These are phyloP conservation scores for Berkeleyomyces basicola DNA, from an alignment of 2,329 filamentous ascomycete species.

Conservation along the genomic window DNA sequence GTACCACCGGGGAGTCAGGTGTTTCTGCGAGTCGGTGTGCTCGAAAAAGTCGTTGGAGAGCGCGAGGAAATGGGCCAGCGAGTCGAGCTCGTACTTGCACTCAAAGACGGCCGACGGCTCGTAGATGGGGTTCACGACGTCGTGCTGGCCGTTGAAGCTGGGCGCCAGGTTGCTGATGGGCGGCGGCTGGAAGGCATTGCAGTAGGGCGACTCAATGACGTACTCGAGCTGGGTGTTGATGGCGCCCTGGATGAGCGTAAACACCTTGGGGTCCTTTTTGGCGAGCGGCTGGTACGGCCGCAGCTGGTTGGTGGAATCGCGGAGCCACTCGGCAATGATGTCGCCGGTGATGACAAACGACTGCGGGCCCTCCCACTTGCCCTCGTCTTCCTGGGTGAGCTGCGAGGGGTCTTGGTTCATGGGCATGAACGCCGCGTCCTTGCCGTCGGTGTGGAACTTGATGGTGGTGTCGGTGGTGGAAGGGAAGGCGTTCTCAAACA, in stretches of 20 bases:
- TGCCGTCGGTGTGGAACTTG: slow-evolving; percentile 62
- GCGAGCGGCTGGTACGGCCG: slow-evolving; percentile 76
- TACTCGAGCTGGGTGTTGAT: slow-evolving; percentile 95
- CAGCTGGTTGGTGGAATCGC: slow-evolving; percentile 86
- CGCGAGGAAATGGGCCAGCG: slow-evolving; percentile 76
- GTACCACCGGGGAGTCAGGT: slow-evolving; percentile 65
- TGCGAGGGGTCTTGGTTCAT: slow-evolving; percentile 20
- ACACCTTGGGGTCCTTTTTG: slow-evolving; percentile 61
- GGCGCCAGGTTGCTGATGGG: slow-evolving; percentile 59
- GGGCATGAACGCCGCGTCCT: slow-evolving; percentile 21
- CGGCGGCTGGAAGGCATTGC: slow-evolving; percentile 95
- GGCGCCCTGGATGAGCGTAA: slow-evolving; percentile 70
- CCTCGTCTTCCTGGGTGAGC: slow-evolving; percentile 29
- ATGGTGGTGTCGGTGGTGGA: slow-evolving; percentile 84
- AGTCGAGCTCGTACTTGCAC: slow-evolving; percentile 98
- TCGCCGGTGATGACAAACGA: slow-evolving; percentile 89
- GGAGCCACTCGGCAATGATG: slow-evolving; percentile 83
- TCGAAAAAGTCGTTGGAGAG: slow-evolving; percentile 76
- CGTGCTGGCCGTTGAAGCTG: slow-evolving; percentile 64
- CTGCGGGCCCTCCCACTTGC: slow-evolving; percentile 67
- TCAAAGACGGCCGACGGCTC: slow-evolving; percentile 80
- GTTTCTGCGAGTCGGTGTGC: slow-evolving; percentile 60
- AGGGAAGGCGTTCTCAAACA: slow-evolving; percentile 92
- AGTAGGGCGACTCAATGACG: slow-evolving; percentile 88
- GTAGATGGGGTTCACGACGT: slow-evolving; percentile 71